A percentile compares a stretch with the other conserved stretches of the same genome.
Evolutionary conservation across 2,329 filamentous ascomycete genomes (phyloP).

Genomic region (Malbranchea zuffiana): DNA sequence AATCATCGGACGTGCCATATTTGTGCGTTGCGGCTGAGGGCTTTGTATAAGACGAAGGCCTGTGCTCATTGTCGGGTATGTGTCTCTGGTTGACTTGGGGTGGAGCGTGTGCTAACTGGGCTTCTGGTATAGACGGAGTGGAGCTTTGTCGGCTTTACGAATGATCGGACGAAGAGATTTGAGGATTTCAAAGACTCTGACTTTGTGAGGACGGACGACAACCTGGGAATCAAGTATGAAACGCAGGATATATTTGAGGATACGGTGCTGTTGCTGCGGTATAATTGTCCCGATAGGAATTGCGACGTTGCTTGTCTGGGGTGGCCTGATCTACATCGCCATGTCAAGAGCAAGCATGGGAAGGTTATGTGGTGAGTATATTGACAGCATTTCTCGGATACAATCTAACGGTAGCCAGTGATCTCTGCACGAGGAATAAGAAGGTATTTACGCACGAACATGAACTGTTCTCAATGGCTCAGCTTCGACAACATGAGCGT

Average conservation of each 20-base stretch:
- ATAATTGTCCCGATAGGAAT: constrained; percentile 80
- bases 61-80: constrained; percentile 89
- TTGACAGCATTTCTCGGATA: neutral
- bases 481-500: constrained; percentile 77
- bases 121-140: constrained; percentile 32
- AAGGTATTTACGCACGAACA: constrained; percentile 98
- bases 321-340: constrained; percentile 66
- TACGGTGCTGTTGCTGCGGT: constrained; percentile 73
- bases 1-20: constrained; percentile 97
- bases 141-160: constrained; percentile 77
- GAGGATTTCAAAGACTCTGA: constrained; percentile 68
- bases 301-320: constrained; percentile 79
- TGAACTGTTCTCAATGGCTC: constrained; percentile 71
- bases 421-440: constrained; percentile 86
- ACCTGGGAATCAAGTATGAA: constrained; percentile 84
- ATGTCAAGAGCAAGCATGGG: constrained; percentile 71
- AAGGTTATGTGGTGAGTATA: constrained; percentile 66
- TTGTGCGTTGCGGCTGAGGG: constrained; percentile 79
- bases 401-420: constrained; percentile 36
- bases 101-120: neutral
- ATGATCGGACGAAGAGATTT: constrained; percentile 68
- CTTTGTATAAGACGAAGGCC: constrained; percentile 89
- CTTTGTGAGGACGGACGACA: constrained; percentile 67
- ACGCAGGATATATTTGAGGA: constrained; percentile 84
- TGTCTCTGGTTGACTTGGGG: constrained; percentile 14